Evolutionary conservation across 1,284 basidiomycete species (phyloP).

Genomic region (Fomitopsis schrenkii): DNA sequence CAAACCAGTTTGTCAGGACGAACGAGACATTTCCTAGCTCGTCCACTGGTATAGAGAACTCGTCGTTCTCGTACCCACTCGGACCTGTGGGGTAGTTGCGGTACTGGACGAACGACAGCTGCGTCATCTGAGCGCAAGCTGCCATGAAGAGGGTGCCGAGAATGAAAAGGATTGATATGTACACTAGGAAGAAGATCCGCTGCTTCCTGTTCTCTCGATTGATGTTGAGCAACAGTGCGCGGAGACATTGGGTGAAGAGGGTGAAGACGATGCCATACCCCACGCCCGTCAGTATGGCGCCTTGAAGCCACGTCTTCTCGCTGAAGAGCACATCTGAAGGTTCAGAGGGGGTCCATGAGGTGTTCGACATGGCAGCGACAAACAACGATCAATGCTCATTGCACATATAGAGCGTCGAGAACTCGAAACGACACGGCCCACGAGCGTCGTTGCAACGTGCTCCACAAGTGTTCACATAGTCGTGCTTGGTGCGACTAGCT

Average conservation of each 20-base stretch:
- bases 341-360: not conserved
- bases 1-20: not conserved
- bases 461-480: not conserved
- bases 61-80: not conserved
- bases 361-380: not conserved
- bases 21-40: not conserved
- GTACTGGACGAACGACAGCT: not conserved
- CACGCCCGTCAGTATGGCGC: not conserved
- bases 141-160: not conserved
- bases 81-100: not conserved
- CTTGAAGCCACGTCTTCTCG: not conserved
- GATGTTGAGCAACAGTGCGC: not conserved
- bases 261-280: not conserved
- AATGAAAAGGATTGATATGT: not conserved
- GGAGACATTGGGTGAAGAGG: not conserved
- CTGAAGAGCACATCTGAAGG: not conserved
- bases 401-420: not conserved
- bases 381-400: not conserved
- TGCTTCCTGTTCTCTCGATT: not conserved
- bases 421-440: not conserved
- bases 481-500: not conserved
- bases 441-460: not conserved
- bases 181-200: not conserved
- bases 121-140: not conserved
- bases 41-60: not conserved